Conservation (phyloP, 345 rosid species). For the Salix dunnii region DNA sequence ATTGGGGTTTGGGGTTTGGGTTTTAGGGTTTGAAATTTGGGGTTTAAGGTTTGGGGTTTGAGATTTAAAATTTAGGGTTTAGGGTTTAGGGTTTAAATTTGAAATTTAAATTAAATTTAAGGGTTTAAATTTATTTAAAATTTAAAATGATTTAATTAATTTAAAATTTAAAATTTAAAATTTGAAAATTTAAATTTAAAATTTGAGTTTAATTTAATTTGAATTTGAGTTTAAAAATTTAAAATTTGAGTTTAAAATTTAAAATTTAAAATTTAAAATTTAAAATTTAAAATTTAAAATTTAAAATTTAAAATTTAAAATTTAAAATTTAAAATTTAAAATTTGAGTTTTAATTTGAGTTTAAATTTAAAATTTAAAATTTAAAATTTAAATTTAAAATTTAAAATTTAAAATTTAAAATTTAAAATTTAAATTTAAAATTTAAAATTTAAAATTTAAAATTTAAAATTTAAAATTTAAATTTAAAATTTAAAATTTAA, state of each 20-base stretch:
- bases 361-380: background rate
- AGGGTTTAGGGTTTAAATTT: conserved; percentile 12
- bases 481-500: background rate
- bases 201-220: too few relatives aligned
- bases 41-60: too few relatives aligned
- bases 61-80: background rate
- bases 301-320: too few relatives aligned
- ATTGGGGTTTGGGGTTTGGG: conserved; percentile 7
- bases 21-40: background rate
- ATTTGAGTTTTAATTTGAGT: background rate
- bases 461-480: background rate
- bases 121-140: too few relatives aligned
- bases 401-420: background rate
- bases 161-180: background rate
- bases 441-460: background rate
- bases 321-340: too few relatives aligned
- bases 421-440: background rate
- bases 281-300: too few relatives aligned
- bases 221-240: background rate
- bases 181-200: too few relatives aligned
- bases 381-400: background rate
- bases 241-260: background rate
- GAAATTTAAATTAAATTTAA: background rate
- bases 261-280: too few relatives aligned
- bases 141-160: background rate